Percentiles rank a stretch among this genome's conserved stretches.
Conservation (phyloP, 2,329 filamentous ascomycete species). For the Atkinsonella hypoxylon region DNA sequence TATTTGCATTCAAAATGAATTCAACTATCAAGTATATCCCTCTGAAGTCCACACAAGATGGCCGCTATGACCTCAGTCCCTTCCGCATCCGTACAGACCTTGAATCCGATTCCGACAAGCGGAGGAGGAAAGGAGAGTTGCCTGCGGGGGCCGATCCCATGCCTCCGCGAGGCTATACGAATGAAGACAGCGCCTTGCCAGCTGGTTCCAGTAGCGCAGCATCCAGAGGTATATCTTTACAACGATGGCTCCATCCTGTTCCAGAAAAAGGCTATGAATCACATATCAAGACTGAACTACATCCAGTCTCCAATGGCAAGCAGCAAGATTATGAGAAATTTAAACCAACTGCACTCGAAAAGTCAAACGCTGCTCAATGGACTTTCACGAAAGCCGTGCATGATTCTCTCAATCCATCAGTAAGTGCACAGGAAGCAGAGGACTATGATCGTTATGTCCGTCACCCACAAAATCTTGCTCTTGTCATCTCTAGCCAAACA, state of each 20-base stretch:
- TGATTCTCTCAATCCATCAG: conserved; percentile 74
- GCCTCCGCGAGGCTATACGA: conserved; percentile 15
- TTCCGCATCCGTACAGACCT: conserved; percentile 65
- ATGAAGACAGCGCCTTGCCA: conserved; percentile 30
- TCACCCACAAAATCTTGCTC: conserved; percentile 78
- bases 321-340: conserved; percentile 20
- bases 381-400: conserved; percentile 77
- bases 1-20: conserved; percentile 88
- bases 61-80: conserved; percentile 73
- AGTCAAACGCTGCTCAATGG: conserved; percentile 74
- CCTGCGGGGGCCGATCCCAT: conserved; percentile 53
- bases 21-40: conserved; percentile 77
- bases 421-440: conserved; percentile 62
- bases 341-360: conserved; percentile 54
- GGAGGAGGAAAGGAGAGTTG: conserved; percentile 53
- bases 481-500: conserved; percentile 61
- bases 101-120: conserved; percentile 49
- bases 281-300: conserved; percentile 1
- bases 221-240: conserved; percentile 40
- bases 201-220: conserved; percentile 25
- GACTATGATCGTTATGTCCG: conserved; percentile 85
- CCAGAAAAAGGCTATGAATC: conserved; percentile 20
- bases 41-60: conserved; percentile 58
- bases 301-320: background rate
- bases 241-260: conserved; percentile 48